A percentile compares a stretch with the other conserved stretches of the same genome.
Conservation (phyloP, 2,329 filamentous ascomycete species). For the Verruconis gallopava region DNA sequence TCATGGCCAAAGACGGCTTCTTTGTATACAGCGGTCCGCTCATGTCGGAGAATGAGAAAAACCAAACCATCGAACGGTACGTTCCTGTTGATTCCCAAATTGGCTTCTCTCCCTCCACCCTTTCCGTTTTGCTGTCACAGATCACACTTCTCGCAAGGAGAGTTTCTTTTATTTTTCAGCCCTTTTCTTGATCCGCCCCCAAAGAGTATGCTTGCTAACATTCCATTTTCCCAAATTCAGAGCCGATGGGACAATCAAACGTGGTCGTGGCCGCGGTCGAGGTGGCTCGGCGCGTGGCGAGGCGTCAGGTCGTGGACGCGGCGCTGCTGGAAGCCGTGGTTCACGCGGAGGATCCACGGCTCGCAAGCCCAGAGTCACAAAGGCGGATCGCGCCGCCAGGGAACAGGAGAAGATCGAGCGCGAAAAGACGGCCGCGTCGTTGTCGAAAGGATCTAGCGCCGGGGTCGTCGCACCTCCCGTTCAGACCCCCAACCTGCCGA, state of each 20-base stretch:
- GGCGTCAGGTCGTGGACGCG: slow-evolving; percentile 23
- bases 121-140: neutral
- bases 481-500: slow-evolving; percentile 31
- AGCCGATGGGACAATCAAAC: slow-evolving; percentile 59
- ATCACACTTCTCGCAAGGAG: no score
- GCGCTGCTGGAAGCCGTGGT: slow-evolving; percentile 45
- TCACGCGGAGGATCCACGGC: slow-evolving; percentile 62
- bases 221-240: slow-evolving; percentile 39
- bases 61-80: slow-evolving; percentile 48
- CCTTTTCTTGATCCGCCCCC: neutral
- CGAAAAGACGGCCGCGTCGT: slow-evolving; percentile 36
- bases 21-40: slow-evolving; percentile 95
- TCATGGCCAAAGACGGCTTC: slow-evolving; percentile 89
- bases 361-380: slow-evolving; percentile 74
- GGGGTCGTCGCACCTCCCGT: slow-evolving; percentile 24
- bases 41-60: slow-evolving; percentile 72
- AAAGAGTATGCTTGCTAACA: no score
- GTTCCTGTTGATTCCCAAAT: slow-evolving; percentile 14
- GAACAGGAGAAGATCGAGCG: slow-evolving; percentile 71
- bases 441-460: slow-evolving; percentile 35
- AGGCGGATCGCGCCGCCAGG: slow-evolving; percentile 69
- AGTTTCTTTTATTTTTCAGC: no score
- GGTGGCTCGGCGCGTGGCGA: slow-evolving; percentile 33
- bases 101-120: no score
- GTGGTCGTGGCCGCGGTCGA: slow-evolving; percentile 45